Percentiles rank a stretch among this genome's conserved stretches.
Conservation (phyloP, 2,329 filamentous ascomycete species). For the Claviceps sorghi region DNA sequence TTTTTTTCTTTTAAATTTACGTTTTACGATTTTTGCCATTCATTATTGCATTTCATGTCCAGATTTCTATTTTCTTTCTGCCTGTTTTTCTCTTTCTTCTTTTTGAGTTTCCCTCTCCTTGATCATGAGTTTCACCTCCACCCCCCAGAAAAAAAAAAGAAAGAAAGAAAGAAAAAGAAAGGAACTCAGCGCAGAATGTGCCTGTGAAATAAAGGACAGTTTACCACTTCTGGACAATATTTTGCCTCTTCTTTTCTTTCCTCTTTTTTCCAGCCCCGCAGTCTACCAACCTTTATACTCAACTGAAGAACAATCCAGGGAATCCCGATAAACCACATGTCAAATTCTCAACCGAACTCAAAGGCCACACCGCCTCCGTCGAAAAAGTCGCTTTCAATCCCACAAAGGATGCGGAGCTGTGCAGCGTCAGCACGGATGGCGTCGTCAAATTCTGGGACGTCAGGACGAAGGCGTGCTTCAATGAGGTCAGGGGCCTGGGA, state of each 20-base stretch:
- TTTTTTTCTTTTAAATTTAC: not conserved
- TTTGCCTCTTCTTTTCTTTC: not conserved
- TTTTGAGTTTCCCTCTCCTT: too few species aligned
- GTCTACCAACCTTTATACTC: too few species aligned
- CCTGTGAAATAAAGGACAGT: not conserved
- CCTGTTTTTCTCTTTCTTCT: too few species aligned
- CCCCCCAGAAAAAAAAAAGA: too few species aligned
- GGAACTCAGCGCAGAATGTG: too few species aligned
- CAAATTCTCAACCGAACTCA: slow-evolving; percentile 61
- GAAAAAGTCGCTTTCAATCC: slow-evolving; percentile 71
- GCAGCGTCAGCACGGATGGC: slow-evolving; percentile 59
- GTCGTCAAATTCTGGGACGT: slow-evolving; percentile 71
- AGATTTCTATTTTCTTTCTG: too few species aligned
- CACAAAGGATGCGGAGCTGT: slow-evolving; percentile 60
- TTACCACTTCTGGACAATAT: too few species aligned
- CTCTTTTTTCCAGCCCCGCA: not conserved
- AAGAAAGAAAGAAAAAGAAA: too few species aligned
- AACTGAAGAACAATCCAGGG: slow-evolving; percentile 26
- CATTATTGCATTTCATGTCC: too few species aligned
- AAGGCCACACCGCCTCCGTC: slow-evolving; percentile 48
- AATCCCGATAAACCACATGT: slow-evolving; percentile 64
- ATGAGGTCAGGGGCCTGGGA: slow-evolving; percentile 51
- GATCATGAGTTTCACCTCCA: too few species aligned
- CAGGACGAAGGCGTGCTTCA: slow-evolving; percentile 53
- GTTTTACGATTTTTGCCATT: too few species aligned